Evolutionary conservation across 768 basidiomycete species (phyloP), one percentile per base, ranked within the genome.

Genomic region (Polyporus arcularius): DNA sequence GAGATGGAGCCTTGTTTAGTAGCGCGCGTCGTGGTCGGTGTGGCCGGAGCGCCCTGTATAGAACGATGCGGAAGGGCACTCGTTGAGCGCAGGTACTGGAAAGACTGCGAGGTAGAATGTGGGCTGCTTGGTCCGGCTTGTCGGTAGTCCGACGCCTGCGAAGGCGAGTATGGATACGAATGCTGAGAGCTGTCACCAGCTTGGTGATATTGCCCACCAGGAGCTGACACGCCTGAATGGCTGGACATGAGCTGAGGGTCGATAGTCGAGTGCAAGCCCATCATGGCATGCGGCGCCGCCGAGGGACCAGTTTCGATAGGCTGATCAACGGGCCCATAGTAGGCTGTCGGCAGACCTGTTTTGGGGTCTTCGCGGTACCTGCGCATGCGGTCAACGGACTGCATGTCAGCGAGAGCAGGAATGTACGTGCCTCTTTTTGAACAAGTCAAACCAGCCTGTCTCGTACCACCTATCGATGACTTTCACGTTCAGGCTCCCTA

Each of bases 401-500:
- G 5, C 16, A 32, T 42, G n/a, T 18, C 32, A 51, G 30, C 21
- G 31, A 12, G 4, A 46, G n/a, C 35, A 31, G 52, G 46, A 26
- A 28, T 47, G 35, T 42, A 18, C 76, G 21, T 63, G 88, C 87
- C 90, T 80, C 66, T 79, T 78, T 72, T 85, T 85, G 72, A 92
- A 92, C 26, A 90, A 75, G 11, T 79, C 79, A 68, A 90, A 92
- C 90, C 90, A 92, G 15, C 89, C 89, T 38, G 81, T 80, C 57
- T 84, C 81, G 66, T 89, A 87, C 90, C 90, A 92, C 60, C 90
- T 87, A 66, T 92, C 90, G 60, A 92, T 82, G 3, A 86, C 87
- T 61, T 89, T 81, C 18, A 88, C 84, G 45, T 80, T 87, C 55
- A 92, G 80, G 66, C 87, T 91, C 7, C 88, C 90, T 14, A 91